Evolutionary conservation across 2,329 filamentous ascomycete genomes (phyloP), one percentile per base, ranked within the genome.

Genomic region (Tolypocladium paradoxum): DNA sequence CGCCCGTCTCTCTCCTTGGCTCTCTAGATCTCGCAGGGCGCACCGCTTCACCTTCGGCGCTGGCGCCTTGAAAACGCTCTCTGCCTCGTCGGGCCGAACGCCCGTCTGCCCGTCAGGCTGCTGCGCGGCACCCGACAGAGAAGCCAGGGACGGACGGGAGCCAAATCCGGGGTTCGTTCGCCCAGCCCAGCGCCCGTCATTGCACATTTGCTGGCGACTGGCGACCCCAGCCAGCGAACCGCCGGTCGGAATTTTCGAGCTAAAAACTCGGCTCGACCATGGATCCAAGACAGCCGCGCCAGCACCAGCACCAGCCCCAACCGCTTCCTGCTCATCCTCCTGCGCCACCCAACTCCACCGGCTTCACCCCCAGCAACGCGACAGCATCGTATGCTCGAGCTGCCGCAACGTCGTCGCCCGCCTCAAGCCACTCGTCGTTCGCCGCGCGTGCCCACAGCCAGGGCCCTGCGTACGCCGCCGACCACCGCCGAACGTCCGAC

Each of bases 401-500:
- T 46, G 35, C 51, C 22, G 55, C 54, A 14, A 51, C 54, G 46
- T 18, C 51, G 12, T 54, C 56, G 47, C 56, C 50, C 46, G 48
- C 40, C 57, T 4, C 37, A 18, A 50, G 6, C 53, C 35, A 37
- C 45, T 51, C 47, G 36, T 45, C 49, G 43, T 56, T 54, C 34
- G 18, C 36, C 37, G 18, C 43, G 43, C 40, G 48, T 16, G 24
- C 40, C 24, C 40, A 16, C 38, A 27, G 40, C 38, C 40, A 47
- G 16, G 46, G 56, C 53, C 54, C 61, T 59, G 61, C 65, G 53
- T 67, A 69, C 61, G 61, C 60, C 53, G 59, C 60, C 55, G 65
- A 65, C 54, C 58, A 61, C 55, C 69, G 71, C 56, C 69, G 68
- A 56, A 68, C 69, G 24, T 73, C 73, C 58, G 74, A 76, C 58